These are phyloP conservation scores for Aspergillus asperescens DNA, from an alignment of 495 filamentous ascomycete species.

Conservation along the genomic window DNA sequence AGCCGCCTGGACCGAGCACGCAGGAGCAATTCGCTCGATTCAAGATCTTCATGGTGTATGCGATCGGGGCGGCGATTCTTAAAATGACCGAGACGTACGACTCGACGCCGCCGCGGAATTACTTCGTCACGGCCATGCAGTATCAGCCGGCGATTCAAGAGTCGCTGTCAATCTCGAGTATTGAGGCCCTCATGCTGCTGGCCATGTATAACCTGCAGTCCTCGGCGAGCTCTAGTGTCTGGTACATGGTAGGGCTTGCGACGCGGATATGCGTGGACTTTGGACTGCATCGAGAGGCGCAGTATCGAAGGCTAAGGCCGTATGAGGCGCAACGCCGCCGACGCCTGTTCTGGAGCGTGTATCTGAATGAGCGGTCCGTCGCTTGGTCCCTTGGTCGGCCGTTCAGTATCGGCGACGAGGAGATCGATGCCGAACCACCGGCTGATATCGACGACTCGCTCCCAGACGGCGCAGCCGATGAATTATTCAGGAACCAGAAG, in stretches of 20 bases:
- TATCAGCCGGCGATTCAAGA: constrained; percentile 29
- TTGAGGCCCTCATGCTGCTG: constrained; percentile 39
- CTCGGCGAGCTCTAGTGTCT: constrained; percentile 33
- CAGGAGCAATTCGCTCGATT: constrained; percentile 33
- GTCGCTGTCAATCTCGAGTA: constrained; percentile 31
- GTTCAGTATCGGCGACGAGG: constrained; percentile 37
- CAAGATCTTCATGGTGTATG: constrained; percentile 44
- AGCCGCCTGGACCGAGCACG: constrained; percentile 15
- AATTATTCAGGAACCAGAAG: background rate
- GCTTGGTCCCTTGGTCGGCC: constrained; percentile 36
- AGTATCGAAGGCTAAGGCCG: constrained; percentile 19
- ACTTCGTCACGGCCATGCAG: constrained; percentile 26
- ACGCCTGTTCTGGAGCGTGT: constrained; percentile 42
- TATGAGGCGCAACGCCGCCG: constrained; percentile 30
- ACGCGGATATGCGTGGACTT: constrained; percentile 42
- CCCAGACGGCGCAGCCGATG: constrained; percentile 11
- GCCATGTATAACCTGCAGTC: constrained; percentile 36
- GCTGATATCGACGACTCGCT: constrained; percentile 26
- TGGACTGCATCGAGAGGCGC: constrained; percentile 32
- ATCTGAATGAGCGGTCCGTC: constrained; percentile 35
- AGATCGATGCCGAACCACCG: constrained; percentile 36
- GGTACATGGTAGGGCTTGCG: constrained; percentile 43
- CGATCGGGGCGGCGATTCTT: constrained; percentile 34
- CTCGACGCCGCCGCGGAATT: constrained; percentile 15
- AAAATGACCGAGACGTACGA: constrained; percentile 35